Conservation (phyloP, 1,284 basidiomycete genomes). For the Marasmius fiardii region DNA sequence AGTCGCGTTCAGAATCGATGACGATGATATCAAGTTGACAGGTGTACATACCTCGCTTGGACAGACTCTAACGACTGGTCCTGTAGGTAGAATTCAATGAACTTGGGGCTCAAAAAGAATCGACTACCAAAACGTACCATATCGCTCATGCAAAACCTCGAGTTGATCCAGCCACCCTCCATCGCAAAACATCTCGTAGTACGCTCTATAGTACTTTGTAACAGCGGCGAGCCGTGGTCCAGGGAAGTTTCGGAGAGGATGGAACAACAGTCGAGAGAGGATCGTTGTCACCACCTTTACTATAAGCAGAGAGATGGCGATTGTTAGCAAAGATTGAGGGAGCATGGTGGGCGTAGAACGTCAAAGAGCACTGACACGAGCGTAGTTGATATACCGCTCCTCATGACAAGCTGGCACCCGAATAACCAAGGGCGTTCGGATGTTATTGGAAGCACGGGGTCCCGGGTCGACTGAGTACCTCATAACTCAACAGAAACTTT, state of each 20-base stretch:
- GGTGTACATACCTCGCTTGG: not conserved
- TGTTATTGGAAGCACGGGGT: no score
- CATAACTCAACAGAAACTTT: no score
- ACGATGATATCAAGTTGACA: not conserved
- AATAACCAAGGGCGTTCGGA: no score
- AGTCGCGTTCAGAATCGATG: not conserved
- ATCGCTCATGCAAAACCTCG: not conserved
- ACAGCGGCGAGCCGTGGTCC: not conserved
- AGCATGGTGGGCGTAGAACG: no score
- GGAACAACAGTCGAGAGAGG: not conserved
- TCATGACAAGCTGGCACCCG: no score
- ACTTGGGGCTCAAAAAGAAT: not conserved
- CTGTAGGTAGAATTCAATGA: not conserved
- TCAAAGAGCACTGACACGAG: no score
- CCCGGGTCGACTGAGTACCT: no score
- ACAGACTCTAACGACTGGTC: not conserved
- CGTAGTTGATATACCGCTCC: no score
- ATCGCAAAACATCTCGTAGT: not conserved
- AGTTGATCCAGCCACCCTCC: constrained; percentile 2
- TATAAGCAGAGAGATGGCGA: no score
- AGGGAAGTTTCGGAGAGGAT: not conserved
- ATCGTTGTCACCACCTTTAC: no score
- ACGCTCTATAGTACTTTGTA: not conserved
- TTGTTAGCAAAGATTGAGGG: no score
- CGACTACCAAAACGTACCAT: not conserved